Evolutionary conservation across 495 filamentous ascomycete genomes (phyloP).

Genomic region (Penicillium simplicissimum): DNA sequence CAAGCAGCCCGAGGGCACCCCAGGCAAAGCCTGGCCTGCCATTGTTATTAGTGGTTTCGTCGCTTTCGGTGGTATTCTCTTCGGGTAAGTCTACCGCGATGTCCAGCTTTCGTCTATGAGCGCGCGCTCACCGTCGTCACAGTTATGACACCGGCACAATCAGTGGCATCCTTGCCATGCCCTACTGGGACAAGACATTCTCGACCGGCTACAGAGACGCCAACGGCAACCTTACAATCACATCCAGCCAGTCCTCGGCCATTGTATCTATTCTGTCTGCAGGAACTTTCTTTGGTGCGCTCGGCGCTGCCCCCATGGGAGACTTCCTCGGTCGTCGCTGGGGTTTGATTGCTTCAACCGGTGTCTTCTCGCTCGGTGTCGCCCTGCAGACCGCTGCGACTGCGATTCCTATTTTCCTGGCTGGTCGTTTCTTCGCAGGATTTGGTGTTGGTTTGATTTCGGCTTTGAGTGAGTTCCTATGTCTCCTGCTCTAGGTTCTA

Average conservation of each 20-base stretch:
- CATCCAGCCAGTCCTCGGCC: constrained; percentile 51
- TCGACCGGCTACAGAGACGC: constrained; percentile 58
- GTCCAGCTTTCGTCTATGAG: not conserved
- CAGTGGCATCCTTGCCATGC: constrained; percentile 76
- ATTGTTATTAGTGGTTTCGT: constrained; percentile 85
- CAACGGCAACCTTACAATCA: constrained; percentile 53
- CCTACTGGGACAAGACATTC: constrained; percentile 68
- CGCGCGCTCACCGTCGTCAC: not conserved
- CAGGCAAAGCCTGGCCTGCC: constrained; percentile 64
- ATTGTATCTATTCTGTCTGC: constrained; percentile 81
- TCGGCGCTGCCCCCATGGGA: constrained; percentile 65
- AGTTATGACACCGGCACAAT: constrained; percentile 85
- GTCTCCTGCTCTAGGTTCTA: not conserved
- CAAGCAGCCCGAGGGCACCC: constrained; percentile 33
- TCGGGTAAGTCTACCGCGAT: constrained; percentile 58
- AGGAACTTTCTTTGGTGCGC: constrained; percentile 80
- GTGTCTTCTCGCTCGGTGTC: constrained; percentile 68
- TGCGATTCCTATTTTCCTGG: constrained; percentile 65
- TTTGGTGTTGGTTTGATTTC: constrained; percentile 77
- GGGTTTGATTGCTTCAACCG: constrained; percentile 60
- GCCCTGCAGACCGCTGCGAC: constrained; percentile 71
- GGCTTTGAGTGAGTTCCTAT: constrained; percentile 26
- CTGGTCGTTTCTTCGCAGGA: constrained; percentile 75
- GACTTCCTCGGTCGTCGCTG: constrained; percentile 70
- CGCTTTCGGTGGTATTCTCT: constrained; percentile 80